Base-by-base conservation (phyloP, 768 basidiomycete genomes). In the Guyanaporus albipodus region DNA sequence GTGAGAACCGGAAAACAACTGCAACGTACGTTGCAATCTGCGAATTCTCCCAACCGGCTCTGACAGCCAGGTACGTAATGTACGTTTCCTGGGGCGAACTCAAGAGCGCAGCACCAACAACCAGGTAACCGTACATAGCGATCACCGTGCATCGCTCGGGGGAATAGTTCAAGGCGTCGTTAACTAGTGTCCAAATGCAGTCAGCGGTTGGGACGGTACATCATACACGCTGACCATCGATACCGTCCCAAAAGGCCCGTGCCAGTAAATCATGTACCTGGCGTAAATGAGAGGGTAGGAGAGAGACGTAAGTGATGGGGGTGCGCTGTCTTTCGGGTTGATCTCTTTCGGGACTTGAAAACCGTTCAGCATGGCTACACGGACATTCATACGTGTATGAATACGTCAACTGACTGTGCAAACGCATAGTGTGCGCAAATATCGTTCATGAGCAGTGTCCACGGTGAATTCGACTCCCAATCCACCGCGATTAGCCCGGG, bases 81-180 rank as follows among this genome's bases (percentile, higher is more conserved):
- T 91, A 91, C 4, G 85, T 83, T 61, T 89, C 85, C 39, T 77
- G 76, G 0, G 89, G 89, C 19, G 85, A 88, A 62, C 82, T 87
- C 48, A 90, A 67, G 49, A 91, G 77, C 11, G 84, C 86, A 15
- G 79, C 77, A 14, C 89, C 89, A 8, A 91, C 74, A 6, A 91
- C 85, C 10, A 89, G 70, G 33, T 64, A 64, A 48, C 80, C 83
- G 66, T 89, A 89, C 48, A 71, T 73, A 4, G 85, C 87, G 22
- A 91, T 70, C n/a, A 91, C 74, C 0, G 88, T 91, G 36, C 79
- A 86, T 28, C 75, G 76, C 55, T 87, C 85, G 2, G 89, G 86
- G 4, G 68, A 72, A 52, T 81, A 80, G 35, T 82, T 72, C 45
- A 91, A 71, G 4, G 84, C 78, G 54, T 88, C 86, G 49, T 73